phyloP scores from a whole-genome alignment of 2,329 filamentous ascomycete genomes.

The Trichoderma arundinaceum region DNA sequence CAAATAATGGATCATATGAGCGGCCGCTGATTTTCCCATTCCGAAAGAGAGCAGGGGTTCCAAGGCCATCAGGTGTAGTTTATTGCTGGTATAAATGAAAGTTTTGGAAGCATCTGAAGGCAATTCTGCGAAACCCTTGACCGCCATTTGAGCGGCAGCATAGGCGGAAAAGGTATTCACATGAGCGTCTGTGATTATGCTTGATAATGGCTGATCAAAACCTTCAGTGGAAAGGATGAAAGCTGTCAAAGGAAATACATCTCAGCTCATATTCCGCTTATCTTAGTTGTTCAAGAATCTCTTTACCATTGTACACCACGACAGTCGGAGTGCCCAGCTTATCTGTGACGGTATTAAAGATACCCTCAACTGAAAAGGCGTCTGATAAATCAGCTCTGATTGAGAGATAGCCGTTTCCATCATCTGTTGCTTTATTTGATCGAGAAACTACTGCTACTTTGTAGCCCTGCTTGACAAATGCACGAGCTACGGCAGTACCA shows the following conservation, averaged over 20 bases:
- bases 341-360: not conserved
- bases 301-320: conserved; percentile 16
- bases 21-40: conserved; percentile 13
- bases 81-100: conserved; percentile 19
- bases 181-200: conserved; percentile 2
- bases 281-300: not conserved
- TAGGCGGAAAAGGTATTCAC: conserved; percentile 14
- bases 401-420: not conserved
- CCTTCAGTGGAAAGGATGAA: not conserved
- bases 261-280: not conserved
- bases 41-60: conserved; percentile 16
- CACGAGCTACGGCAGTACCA: conserved; percentile 7
- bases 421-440: not conserved
- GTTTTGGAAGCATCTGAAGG: conserved; percentile 16
- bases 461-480: conserved; percentile 10
- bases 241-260: not conserved
- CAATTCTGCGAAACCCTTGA: conserved; percentile 14
- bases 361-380: not conserved
- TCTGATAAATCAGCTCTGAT: conserved; percentile 16
- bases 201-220: conserved; percentile 2
- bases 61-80: conserved; percentile 7
- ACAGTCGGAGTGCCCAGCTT: conserved; percentile 11
- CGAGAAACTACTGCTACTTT: conserved; percentile 19
- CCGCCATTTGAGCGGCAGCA: conserved; percentile 1
- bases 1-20: conserved; percentile 26